Conservation (phyloP, 805 yeast species). For the Candida caryicola region DNA sequence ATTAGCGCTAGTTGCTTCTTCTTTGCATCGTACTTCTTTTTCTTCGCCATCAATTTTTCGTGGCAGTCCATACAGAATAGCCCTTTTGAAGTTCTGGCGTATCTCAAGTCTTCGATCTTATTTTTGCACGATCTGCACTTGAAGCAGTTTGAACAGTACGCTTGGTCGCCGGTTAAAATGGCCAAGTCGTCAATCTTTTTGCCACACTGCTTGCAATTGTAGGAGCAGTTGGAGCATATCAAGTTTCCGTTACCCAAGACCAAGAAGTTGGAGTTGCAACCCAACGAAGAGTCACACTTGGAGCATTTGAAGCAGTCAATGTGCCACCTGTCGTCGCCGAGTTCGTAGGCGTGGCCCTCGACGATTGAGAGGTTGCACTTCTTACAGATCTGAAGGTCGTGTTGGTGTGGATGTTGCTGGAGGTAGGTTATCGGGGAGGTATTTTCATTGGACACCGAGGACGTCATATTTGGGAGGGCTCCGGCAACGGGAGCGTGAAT, state of each 20-base stretch:
- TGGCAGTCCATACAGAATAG: slow-evolving; percentile 92
- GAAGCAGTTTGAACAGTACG: slow-evolving; percentile 89
- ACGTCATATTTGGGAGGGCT: no score
- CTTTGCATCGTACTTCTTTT: slow-evolving; percentile 58
- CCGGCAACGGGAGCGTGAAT: no score
- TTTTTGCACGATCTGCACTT: slow-evolving; percentile 84
- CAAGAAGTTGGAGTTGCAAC: slow-evolving; percentile 84
- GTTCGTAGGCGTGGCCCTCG: slow-evolving; percentile 93
- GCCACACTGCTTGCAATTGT: slow-evolving; percentile 79
- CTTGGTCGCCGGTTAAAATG: slow-evolving; percentile 90
- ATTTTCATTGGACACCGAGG: neutral
- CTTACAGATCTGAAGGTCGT: slow-evolving; percentile 32
- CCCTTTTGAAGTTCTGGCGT: slow-evolving; percentile 92
- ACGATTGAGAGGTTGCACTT: slow-evolving; percentile 50
- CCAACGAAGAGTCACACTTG: slow-evolving; percentile 72
- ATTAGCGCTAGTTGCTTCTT: slow-evolving; percentile 32
- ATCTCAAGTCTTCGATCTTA: slow-evolving; percentile 81
- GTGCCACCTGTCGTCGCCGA: slow-evolving; percentile 96
- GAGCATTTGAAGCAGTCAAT: slow-evolving; percentile 89
- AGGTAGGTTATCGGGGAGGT: neutral
- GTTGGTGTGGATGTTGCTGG: slow-evolving; percentile 1
- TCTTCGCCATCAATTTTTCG: slow-evolving; percentile 72
- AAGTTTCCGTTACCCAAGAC: slow-evolving; percentile 91
- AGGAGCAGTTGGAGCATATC: slow-evolving; percentile 90
- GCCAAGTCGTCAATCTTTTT: slow-evolving; percentile 91